Base-by-base conservation (phyloP, 208 protist genomes). In the Trypanosoma boissoni region DNA sequence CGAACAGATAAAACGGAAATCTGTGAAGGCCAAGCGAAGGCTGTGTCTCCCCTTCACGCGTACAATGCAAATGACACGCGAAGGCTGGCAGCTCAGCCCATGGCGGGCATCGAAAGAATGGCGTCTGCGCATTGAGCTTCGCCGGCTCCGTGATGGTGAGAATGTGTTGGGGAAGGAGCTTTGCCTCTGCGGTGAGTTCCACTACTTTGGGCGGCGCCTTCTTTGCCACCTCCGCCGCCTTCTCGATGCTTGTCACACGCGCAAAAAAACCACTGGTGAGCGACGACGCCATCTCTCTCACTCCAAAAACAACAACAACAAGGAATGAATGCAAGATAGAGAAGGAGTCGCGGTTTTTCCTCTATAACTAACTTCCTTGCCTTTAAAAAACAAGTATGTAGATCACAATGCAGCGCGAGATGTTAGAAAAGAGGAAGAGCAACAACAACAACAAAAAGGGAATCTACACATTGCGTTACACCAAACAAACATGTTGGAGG, bases 1-100 rank as follows among this genome's bases (percentile, higher is more conserved):
- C 91, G 43, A 97, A 78, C 7, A 97, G 78, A 45, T 97, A 97
- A 72, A 85, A 95, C 0, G 91, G 83, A 60, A 86, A 91, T 21
- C 85, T 74, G 39, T 86, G 67, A 2, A 95, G 64, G 3, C 71
- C 77, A 2, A 95, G 69, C 3, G 88, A 65, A 6, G 88, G 76
- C 18, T 80, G 69, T 6, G 62, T 41, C 4, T 62, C 31, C 12
- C 75, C 76, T 23, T 73, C 75, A 41, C 88, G 84, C n/a, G 68
- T 68, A 71, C 79, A 90, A 54, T 74, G 71, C 21, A 95, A 56
- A 59, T 95, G 85, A 45, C 77, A 91, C 8, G 80, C 66, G 7
- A 53, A 55, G 0, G 76, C 54, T 3, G 88, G 88, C 3, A 92
- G 68, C 20, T 59, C 83, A 2, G 85, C 88, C 85, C 88, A 95